phyloP scores from a whole-genome alignment of 257 asterid species.

The Galeopsis tetrahit region DNA sequence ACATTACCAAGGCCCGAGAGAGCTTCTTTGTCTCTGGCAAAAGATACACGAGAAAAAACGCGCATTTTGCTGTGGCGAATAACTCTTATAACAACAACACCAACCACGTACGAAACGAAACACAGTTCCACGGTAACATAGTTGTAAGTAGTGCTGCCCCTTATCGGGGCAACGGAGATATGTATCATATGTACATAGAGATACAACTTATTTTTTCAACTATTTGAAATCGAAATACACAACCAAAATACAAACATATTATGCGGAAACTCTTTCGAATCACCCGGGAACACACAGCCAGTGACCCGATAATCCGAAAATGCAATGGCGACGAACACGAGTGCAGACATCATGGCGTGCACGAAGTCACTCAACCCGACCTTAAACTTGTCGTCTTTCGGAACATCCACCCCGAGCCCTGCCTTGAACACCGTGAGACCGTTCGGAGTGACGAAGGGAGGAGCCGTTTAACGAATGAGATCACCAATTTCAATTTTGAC shows the following conservation, averaged over 20 bases:
- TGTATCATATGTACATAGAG: too few species aligned
- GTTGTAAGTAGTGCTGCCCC: too few species aligned
- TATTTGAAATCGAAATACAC: too few species aligned
- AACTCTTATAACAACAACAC: too few species aligned
- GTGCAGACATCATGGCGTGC: constrained; percentile 79
- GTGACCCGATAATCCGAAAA: constrained; percentile 85
- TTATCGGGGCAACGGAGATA: too few species aligned
- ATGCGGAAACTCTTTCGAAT: constrained; percentile 49
- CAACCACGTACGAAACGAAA: not conserved
- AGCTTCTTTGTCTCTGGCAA: constrained; percentile 94
- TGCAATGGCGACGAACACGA: constrained; percentile 80
- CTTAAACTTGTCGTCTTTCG: constrained; percentile 61
- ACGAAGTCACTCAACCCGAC: constrained; percentile 78
- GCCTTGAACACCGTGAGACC: constrained; percentile 83
- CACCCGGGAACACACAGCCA: constrained; percentile 77
- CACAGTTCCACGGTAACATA: too few species aligned
- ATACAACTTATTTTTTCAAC: too few species aligned
- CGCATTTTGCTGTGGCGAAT: constrained; percentile 77
- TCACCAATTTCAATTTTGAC: too few species aligned
- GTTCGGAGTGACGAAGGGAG: constrained; percentile 68
- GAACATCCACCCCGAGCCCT: constrained; percentile 70
- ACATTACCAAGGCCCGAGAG: constrained; percentile 92
- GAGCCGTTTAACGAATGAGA: too few species aligned
- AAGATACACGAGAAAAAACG: constrained; percentile 76
- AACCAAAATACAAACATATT: too few species aligned